These are phyloP conservation scores for Planoprotostelium fungivorum DNA, from an alignment of 78 protist species.

Conservation along the genomic window DNA sequence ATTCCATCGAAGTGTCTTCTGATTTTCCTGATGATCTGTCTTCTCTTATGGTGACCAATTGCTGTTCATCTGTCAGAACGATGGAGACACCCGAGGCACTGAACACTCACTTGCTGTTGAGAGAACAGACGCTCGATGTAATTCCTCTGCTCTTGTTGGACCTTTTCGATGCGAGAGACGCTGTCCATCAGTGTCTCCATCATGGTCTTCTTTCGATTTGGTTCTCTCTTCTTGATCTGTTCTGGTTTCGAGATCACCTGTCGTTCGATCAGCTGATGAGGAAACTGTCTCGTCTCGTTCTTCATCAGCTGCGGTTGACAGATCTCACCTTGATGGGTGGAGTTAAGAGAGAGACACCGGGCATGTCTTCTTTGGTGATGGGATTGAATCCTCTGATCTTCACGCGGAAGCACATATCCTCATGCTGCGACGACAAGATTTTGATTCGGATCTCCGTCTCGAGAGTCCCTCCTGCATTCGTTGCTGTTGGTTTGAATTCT, in stretches of 20 bases:
- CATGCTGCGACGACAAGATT: constrained; percentile 57
- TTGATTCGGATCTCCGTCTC: constrained; percentile 43
- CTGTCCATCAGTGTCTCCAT: constrained; percentile 48
- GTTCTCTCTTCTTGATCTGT: constrained; percentile 52
- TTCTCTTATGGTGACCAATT: no score
- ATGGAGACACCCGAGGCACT: no score
- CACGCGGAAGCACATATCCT: constrained; percentile 57
- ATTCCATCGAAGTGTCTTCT: no score
- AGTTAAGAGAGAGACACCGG: constrained; percentile 23
- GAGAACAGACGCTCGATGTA: constrained; percentile 32
- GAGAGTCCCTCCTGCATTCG: constrained; percentile 33
- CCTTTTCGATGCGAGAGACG: constrained; percentile 35
- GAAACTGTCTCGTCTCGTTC: no score
- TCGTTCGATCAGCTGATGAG: not conserved
- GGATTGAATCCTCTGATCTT: constrained; percentile 53
- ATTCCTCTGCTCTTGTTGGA: constrained; percentile 41
- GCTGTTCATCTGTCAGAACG: no score
- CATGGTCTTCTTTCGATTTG: constrained; percentile 42
- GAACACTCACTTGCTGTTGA: not conserved
- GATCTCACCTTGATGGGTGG: constrained; percentile 27
- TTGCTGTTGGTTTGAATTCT: constrained; percentile 50
- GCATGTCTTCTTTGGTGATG: constrained; percentile 31
- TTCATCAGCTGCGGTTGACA: no score
- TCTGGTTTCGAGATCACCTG: constrained; percentile 49
- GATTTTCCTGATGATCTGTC: no score